phyloP scores from a whole-genome alignment of 495 filamentous ascomycete species.

The Xylaria grammica region DNA sequence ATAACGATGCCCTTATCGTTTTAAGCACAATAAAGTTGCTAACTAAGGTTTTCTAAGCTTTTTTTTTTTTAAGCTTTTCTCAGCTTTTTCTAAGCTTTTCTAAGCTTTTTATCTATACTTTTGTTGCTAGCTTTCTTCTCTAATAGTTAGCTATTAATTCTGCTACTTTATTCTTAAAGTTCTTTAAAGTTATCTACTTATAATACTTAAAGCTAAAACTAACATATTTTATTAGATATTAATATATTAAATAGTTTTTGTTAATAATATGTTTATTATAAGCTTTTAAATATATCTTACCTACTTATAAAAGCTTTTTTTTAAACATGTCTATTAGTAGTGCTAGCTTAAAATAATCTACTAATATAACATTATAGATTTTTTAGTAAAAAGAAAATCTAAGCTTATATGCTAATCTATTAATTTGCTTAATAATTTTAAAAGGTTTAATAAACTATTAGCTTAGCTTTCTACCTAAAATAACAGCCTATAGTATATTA shows the following conservation, averaged over 20 bases:
- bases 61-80: neutral
- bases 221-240: constrained; percentile 8
- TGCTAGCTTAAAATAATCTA: constrained; percentile 15
- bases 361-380: constrained; percentile 12
- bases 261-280: neutral
- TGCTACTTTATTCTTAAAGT: neutral
- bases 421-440: constrained; percentile 4
- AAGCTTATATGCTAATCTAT: neutral
- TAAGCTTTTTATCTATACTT: neutral
- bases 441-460: constrained; percentile 1
- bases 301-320: neutral
- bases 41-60: neutral
- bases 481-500: constrained; percentile 8
- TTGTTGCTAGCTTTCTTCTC: neutral
- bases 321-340: constrained; percentile 10
- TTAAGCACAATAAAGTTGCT: neutral
- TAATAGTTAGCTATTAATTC: neutral
- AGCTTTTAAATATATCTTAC: neutral
- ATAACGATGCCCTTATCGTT: neutral
- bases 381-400: constrained; percentile 8
- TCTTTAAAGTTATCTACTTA: neutral
- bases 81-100: neutral
- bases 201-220: constrained; percentile 5
- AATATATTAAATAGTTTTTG: neutral
- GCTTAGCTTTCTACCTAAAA: constrained; percentile 4